Base-by-base conservation (phyloP, 2,329 filamentous ascomycete species). In the Samsoniella hepiali region DNA sequence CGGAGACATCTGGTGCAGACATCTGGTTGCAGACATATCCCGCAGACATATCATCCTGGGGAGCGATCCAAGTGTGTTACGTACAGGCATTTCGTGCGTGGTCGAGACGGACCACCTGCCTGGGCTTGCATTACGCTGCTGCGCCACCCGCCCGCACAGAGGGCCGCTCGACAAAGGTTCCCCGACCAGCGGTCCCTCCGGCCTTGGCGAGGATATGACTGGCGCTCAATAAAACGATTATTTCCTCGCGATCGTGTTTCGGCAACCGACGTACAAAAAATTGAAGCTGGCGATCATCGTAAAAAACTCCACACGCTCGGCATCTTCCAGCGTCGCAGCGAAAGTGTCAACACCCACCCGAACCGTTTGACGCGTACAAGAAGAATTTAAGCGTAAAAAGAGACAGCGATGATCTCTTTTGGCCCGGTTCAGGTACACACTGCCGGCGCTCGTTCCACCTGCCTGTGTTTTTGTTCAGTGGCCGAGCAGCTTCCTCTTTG, bases 401-500 rank as follows among this genome's bases (percentile, higher is more conserved):
- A 42, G 58, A 31, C 47, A 22, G 47, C 29, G 38, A 51, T 53
- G 47, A 60, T 60, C 47, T 13, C 27, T 34, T 22, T 40, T 7
- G 11, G 47, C 32, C 29, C 13, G n/a, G 42, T n/a, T 22, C 27
- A 31, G 47, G 9, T 29, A 22, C 45, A 22, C 38, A 40, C 29
- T 31, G 29, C 45, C 45, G 47, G 11, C 29, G 47, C 22, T 44
- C 13, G 27, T 57, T 44, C 54, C 38, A 57, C 54, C 11, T 4
- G 31, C n/a, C 32, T n/a, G 32, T 10, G 8, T 44, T 17, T 38
- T 40, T 15, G 29, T n/a, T 22, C 22, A 22, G 22, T 22, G 22
- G 22, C 22, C 22, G 50, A 49, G 47, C 58, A 60, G 58, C 58
- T 60, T 60, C 58, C 58, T 53, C 47, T 60, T 60, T 60, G 36